Evolutionary conservation across 23 red algal species (phyloP).

Genomic region (Gracilaria domingensis): DNA sequence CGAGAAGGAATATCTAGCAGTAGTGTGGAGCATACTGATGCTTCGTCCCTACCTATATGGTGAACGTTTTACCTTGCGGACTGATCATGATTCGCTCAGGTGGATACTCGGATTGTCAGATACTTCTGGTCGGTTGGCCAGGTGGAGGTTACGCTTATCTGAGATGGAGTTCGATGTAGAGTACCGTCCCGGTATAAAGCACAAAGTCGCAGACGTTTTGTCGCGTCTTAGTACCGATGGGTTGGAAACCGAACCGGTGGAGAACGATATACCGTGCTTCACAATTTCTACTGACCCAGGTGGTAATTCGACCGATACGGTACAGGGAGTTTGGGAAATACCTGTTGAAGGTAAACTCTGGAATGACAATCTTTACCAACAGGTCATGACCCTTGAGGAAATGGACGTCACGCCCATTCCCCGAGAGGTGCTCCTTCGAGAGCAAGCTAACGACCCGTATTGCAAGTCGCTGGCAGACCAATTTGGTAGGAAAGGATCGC

Average conservation of each 20-base stretch:
- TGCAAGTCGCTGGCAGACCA: background rate
- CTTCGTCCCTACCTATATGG: constrained; percentile 44
- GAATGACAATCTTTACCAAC: background rate
- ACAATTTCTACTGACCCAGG: background rate
- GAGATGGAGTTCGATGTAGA: constrained; percentile 39
- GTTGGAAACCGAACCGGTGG: background rate
- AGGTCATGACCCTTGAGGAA: constrained; percentile 15
- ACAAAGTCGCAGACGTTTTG: constrained; percentile 31
- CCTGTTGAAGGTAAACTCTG: background rate
- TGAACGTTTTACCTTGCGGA: constrained; percentile 11
- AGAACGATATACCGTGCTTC: constrained; percentile 49
- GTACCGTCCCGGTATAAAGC: constrained; percentile 43
- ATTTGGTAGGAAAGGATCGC: constrained; percentile 13
- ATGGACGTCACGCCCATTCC: constrained; percentile 21
- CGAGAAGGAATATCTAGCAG: constrained; percentile 38
- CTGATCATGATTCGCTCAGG: constrained; percentile 41
- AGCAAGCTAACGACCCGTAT: constrained; percentile 13
- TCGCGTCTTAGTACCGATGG: constrained; percentile 17
- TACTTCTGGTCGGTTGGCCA: constrained; percentile 12
- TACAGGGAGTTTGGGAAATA: background rate
- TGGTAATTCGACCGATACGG: background rate
- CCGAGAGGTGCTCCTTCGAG: background rate
- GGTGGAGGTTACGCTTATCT: constrained; percentile 45
- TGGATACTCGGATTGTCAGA: constrained; percentile 27
- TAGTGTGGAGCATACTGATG: constrained; percentile 14